Evolutionary conservation across 768 basidiomycete species (phyloP), one percentile per base, ranked within the genome.

Genomic region (Pleurotus pulmonarius): DNA sequence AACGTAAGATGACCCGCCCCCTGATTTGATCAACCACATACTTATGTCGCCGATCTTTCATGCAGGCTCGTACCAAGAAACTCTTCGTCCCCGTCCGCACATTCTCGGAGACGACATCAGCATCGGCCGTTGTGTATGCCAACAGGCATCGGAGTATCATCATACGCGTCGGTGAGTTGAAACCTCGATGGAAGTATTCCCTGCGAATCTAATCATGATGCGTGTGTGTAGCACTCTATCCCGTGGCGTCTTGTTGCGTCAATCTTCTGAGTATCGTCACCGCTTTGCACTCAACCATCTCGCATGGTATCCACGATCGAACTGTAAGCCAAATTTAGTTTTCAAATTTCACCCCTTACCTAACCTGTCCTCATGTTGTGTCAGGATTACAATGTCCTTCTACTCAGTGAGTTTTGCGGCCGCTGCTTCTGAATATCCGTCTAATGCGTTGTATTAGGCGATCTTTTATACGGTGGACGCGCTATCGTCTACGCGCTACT

Each of bases 401-500:
- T 48, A 15, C n/a, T 49, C 8, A 25, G 46, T 48, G 6, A 16
- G 46, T 18, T 26, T 24, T n/a, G 9, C 5, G 6, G 22, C 2
- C 13, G 2, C 2, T n/a, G 22, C 0, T 9, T 26, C 15, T 6
- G 15, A 29, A 37, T 40, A 41, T n/a, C 38, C 7, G 9, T 15
- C 20, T 34, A 7, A 24, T 3, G 15, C 26, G 22, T 9, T 48
- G 22, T 26, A 3, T n/a, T 1, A 48, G 46, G 46, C n/a, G 24
- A 48, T 48, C 26, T 48, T n/a, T 22, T 48, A 24, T 48, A 48
- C n/a, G 46, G 46, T 15, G 46, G 46, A 13, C 18, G 46, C 13
- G 24, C 46, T 11, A 37, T 62, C 8, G n/a, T 62, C 1, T 62
- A 62, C 26, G 61, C 56, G 2, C 41, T 57, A 18, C 34, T 61